phyloP scores from a whole-genome alignment of 768 basidiomycete genomes.

The Antrodiella citrinella region DNA sequence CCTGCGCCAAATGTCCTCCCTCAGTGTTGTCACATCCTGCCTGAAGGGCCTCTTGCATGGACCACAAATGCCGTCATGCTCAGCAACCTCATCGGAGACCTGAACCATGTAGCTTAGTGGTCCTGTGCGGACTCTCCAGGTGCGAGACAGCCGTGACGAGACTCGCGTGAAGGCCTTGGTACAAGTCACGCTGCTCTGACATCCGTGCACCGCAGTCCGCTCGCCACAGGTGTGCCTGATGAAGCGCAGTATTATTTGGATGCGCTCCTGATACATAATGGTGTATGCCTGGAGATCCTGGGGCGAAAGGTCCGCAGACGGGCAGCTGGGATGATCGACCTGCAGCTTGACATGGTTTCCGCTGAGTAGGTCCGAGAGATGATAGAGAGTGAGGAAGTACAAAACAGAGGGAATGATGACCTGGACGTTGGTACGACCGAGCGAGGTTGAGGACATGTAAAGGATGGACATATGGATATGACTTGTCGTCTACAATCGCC shows the following conservation, averaged over 20 bases:
- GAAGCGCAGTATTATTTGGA: slow-evolving; percentile 41
- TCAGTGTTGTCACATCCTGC: slow-evolving; percentile 29
- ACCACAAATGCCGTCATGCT: slow-evolving; percentile 33
- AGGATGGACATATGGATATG: slow-evolving; percentile 55
- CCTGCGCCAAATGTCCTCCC: slow-evolving; percentile 38
- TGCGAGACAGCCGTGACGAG: slow-evolving; percentile 33
- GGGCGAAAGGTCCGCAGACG: slow-evolving; percentile 33
- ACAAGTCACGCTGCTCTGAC: slow-evolving; percentile 25
- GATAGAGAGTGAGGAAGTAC: slow-evolving; percentile 54
- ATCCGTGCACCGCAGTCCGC: slow-evolving; percentile 18
- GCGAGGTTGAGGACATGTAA: slow-evolving; percentile 50
- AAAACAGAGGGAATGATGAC: slow-evolving; percentile 42
- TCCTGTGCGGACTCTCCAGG: slow-evolving; percentile 43
- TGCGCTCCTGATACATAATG: slow-evolving; percentile 49
- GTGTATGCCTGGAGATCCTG: slow-evolving; percentile 42
- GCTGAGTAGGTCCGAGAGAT: slow-evolving; percentile 37
- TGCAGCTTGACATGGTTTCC: slow-evolving; percentile 47
- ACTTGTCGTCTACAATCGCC: slow-evolving; percentile 32
- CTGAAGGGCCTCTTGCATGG: slow-evolving; percentile 36
- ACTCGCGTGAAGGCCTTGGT: slow-evolving; percentile 35
- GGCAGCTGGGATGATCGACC: slow-evolving; percentile 40
- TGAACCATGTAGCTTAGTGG: slow-evolving; percentile 48
- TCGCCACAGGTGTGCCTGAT: slow-evolving; percentile 34
- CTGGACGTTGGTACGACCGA: slow-evolving; percentile 37
- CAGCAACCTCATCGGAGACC: slow-evolving; percentile 25